Percentiles rank a stretch among this genome's conserved stretches.
Evolutionary conservation across 192 early-diverging fungal species (phyloP).

Genomic region (Rhizophlyctis rosea): DNA sequence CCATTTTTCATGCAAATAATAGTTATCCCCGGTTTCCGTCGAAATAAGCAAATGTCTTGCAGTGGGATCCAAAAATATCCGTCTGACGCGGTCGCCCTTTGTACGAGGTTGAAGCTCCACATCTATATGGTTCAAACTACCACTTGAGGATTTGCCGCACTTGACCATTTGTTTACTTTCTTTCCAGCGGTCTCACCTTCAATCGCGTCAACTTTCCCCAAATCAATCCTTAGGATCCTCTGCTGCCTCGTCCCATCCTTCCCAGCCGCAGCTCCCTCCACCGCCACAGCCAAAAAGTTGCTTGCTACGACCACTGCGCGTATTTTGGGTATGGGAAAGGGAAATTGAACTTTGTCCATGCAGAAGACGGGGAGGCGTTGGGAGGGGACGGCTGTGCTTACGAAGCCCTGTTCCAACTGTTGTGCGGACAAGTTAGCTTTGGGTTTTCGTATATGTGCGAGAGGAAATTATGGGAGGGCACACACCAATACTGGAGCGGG

Average conservation of each 20-base stretch:
- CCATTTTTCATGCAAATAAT: slow-evolving; percentile 85
- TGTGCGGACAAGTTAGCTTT: not conserved
- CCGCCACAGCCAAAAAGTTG: slow-evolving; percentile 77
- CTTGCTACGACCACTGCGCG: slow-evolving; percentile 75
- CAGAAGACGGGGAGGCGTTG: slow-evolving; percentile 53
- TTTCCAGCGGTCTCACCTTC: slow-evolving; percentile 51
- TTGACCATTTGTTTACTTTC: slow-evolving; percentile 12
- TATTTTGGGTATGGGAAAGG: slow-evolving; percentile 68
- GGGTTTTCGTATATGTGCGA: not conserved
- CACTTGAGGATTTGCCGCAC: not conserved
- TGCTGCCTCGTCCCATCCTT: slow-evolving; percentile 19
- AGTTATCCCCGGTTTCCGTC: slow-evolving; percentile 86
- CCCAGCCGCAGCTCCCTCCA: slow-evolving; percentile 41
- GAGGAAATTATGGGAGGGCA: not conserved
- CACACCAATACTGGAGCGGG: not conserved
- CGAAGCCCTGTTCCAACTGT: slow-evolving; percentile 33
- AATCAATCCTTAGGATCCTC: slow-evolving; percentile 77
- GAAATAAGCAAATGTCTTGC: slow-evolving; percentile 86
- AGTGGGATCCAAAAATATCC: slow-evolving; percentile 82
- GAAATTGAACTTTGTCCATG: slow-evolving; percentile 86
- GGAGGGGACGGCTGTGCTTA: slow-evolving; percentile 7
- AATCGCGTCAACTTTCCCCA: slow-evolving; percentile 75
- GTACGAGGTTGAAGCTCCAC: slow-evolving; percentile 66
- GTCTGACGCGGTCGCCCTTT: slow-evolving; percentile 60
- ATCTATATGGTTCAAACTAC: slow-evolving; percentile 43